Conservation (phyloP, 2,329 filamentous ascomycete species). For the Trichophyton schoenleinii region DNA sequence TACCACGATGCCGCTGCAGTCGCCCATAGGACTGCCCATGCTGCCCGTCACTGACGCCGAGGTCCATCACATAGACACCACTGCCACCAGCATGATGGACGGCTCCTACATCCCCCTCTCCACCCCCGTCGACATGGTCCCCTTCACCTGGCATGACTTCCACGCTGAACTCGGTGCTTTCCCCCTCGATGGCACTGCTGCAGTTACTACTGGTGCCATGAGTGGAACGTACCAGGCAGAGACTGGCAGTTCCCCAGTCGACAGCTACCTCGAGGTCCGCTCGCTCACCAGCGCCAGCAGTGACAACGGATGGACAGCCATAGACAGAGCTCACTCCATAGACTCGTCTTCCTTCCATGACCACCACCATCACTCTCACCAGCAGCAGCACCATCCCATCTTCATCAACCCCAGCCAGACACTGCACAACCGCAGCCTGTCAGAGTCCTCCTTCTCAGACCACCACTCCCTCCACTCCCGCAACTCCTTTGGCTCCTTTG, state of each 20-base stretch:
- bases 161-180: conserved; percentile 53
- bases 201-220: background rate
- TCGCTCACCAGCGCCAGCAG: conserved; percentile 69
- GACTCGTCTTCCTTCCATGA: conserved; percentile 41
- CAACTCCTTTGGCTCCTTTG: conserved; percentile 64
- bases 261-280: conserved; percentile 72
- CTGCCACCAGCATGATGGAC: conserved; percentile 41
- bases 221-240: conserved; percentile 29
- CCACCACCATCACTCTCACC: background rate
- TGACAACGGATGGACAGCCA: conserved; percentile 75
- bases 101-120: conserved; percentile 44
- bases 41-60: conserved; percentile 43
- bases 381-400: conserved; percentile 40
- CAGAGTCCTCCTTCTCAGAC: conserved; percentile 70
- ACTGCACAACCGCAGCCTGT: conserved; percentile 73
- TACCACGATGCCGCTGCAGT: conserved; percentile 38
- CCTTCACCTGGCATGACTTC: conserved; percentile 67
- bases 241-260: conserved; percentile 53
- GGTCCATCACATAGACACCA: conserved; percentile 32
- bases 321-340: conserved; percentile 62
- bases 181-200: conserved; percentile 26
- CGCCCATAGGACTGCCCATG: conserved; percentile 37
- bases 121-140: conserved; percentile 53
- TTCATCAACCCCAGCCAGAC: conserved; percentile 91
- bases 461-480: conserved; percentile 46